Base-by-base conservation (phyloP, 176 grass and related monocot genomes). In the Phragmites australis region DNA sequence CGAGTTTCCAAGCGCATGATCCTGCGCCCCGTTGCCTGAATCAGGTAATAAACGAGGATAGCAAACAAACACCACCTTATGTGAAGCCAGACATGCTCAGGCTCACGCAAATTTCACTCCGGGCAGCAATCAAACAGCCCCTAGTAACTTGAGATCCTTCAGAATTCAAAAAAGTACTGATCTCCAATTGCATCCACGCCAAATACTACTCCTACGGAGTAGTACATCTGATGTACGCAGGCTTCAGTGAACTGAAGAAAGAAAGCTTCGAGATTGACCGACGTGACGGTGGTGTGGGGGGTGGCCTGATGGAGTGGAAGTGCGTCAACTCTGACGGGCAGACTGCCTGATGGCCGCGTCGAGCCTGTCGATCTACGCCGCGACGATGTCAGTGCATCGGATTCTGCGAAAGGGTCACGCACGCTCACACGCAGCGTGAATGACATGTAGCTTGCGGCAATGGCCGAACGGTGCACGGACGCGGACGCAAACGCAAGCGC, bases 361-460 rank as follows among this genome's bases (percentile, higher is more conserved):
- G 79, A 82, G 55, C 63, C 85, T 82, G 85, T 77, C 72, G 61
- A 64, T 63, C 84, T 23, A 64, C 42, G 39, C 70, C 42, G 25
- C 8, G 68, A 8, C n/a, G n/a, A 25, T 7, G 74, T 34, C 62
- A 68, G 19, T 44, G 78, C 74, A 11, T 78, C 22, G 31, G 65
- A 71, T 40, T 78, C 32, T 70, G 83, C 47, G 45, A 76, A 56
- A 75, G 60, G 30, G 29, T 12, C 9, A 6, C 13, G 11, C 48
- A 17, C 3, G 5, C 26, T 60, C 4, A 15, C 29, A 48, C 1
- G 43, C 43, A 42, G 53, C 65, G 17, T 70, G 68, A 65, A 42
- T 79, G 84, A 46, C 84, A 66, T 73, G 76, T 48, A 39, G 54
- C 84, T 86, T 86, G 59, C 69, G 40, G 77, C 76, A 18, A 85